Conservation (phyloP, 495 filamentous ascomycete genomes). For the Penicillium samsonianum region DNA sequence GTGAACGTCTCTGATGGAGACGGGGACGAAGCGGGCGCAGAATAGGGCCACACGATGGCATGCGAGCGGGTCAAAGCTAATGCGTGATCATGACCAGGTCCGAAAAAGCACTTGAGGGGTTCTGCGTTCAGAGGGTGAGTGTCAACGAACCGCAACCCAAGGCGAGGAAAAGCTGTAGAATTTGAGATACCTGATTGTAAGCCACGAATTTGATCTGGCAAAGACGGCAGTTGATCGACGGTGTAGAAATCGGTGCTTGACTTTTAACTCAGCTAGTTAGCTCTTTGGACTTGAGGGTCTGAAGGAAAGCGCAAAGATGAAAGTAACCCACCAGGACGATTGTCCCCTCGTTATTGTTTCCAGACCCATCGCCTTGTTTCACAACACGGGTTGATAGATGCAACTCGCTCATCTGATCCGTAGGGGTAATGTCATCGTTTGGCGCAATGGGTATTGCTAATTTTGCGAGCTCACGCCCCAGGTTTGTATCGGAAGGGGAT, state of each 20-base stretch:
- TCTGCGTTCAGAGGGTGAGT: constrained; percentile 24
- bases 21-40: constrained; percentile 48
- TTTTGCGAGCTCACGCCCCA: constrained; percentile 24
- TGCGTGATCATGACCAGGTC: constrained; percentile 68
- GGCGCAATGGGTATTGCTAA: constrained; percentile 7
- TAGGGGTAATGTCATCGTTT: constrained; percentile 15
- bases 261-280: constrained; percentile 44
- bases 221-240: constrained; percentile 78
- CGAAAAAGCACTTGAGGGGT: constrained; percentile 56
- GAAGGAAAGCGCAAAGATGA: constrained; percentile 7
- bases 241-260: constrained; percentile 84
- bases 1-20: constrained; percentile 68
- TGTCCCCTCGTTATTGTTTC: constrained; percentile 57
- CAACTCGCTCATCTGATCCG: constrained; percentile 32
- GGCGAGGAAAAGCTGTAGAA: constrained; percentile 15
- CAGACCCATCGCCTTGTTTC: constrained; percentile 53
- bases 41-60: constrained; percentile 89
- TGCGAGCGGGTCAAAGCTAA: constrained; percentile 75
- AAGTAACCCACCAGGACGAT: constrained; percentile 59
- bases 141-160: constrained; percentile 20
- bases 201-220: constrained; percentile 71
- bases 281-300: constrained; percentile 16
- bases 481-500: constrained; percentile 27
- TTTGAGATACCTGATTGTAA: constrained; percentile 55
- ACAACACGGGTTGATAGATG: constrained; percentile 61